Evolutionary conservation across 768 basidiomycete genomes (phyloP).

Genomic region (Hygrophoropsis aurantiaca): DNA sequence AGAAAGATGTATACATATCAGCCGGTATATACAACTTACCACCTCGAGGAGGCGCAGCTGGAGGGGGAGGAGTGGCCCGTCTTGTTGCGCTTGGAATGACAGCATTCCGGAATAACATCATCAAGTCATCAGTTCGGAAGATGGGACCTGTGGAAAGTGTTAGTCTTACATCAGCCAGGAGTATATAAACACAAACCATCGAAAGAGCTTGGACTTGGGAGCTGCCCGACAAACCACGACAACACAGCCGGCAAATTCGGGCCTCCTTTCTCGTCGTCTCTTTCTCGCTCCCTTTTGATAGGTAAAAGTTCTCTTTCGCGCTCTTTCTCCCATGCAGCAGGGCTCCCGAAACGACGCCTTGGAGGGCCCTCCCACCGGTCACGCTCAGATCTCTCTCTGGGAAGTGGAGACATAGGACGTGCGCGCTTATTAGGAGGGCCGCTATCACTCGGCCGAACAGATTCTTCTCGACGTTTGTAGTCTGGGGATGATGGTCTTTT

Average conservation of each 20-base stretch:
- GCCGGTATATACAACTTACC: constrained; percentile 2
- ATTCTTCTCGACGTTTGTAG: constrained; percentile 44
- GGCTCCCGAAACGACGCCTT: constrained; percentile 42
- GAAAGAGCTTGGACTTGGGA: constrained; percentile 73
- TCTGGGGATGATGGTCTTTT: constrained; percentile 35
- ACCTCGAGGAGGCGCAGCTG: constrained; percentile 38
- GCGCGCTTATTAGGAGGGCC: constrained; percentile 44
- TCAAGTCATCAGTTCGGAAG: constrained; percentile 87
- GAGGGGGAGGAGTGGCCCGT: constrained; percentile 52
- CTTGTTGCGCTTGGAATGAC: constrained; percentile 65
- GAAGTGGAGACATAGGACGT: constrained; percentile 43
- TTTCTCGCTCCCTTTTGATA: constrained; percentile 38
- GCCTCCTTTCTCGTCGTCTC: constrained; percentile 47
- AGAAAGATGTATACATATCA: constrained; percentile 6
- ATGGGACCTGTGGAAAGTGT: constrained; percentile 63
- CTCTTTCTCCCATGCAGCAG: constrained; percentile 42
- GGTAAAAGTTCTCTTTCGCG: constrained; percentile 42
- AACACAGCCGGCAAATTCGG: constrained; percentile 56
- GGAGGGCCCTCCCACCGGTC: constrained; percentile 38
- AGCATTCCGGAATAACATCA: constrained; percentile 81
- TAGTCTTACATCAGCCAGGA: too few relatives aligned
- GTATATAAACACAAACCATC: constrained; percentile 52
- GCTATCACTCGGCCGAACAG: constrained; percentile 34
- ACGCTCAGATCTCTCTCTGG: constrained; percentile 51
- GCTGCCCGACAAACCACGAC: constrained; percentile 79